A percentile compares a stretch with the other conserved stretches of the same genome.
phyloP scores from a whole-genome alignment of 352 stramenopile species.

The Saprolegnia diclina region DNA sequence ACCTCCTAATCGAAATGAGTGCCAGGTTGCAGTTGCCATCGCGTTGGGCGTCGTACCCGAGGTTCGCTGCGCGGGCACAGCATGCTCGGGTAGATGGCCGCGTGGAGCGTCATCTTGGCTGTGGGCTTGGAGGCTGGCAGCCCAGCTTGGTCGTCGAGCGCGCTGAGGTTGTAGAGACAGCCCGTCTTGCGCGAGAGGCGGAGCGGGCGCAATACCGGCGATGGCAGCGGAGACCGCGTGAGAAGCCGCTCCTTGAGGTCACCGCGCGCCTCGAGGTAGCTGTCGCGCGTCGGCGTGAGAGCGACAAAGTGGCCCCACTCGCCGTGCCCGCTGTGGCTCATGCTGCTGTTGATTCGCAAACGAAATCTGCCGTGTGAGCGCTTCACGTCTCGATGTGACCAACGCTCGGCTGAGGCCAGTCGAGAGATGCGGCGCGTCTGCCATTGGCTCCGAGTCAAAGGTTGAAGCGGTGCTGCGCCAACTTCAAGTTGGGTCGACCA shows the following conservation, averaged over 20 bases:
- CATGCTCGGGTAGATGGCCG: not conserved
- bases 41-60: not conserved
- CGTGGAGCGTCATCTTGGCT: not conserved
- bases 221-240: slow-evolving; percentile 4
- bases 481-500: not conserved
- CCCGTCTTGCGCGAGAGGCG: slow-evolving; percentile 1
- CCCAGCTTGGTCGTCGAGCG: not conserved
- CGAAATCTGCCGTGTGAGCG: not conserved
- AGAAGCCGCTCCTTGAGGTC: not conserved
- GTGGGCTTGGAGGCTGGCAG: not conserved
- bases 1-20: not conserved
- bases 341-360: not conserved
- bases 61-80: slow-evolving; percentile 3
- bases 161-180: slow-evolving; percentile 1
- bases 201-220: not conserved
- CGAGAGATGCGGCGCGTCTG: too few species aligned
- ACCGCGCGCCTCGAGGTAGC: not conserved
- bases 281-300: not conserved
- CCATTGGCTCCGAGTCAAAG: not conserved
- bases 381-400: not conserved
- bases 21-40: not conserved
- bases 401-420: not conserved
- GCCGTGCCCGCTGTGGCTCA: slow-evolving; percentile 2
- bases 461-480: not conserved
- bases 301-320: slow-evolving; percentile 10